Evolutionary conservation across 2,329 filamentous ascomycete species (phyloP).

Genomic region (Coniochaeta prunicola): DNA sequence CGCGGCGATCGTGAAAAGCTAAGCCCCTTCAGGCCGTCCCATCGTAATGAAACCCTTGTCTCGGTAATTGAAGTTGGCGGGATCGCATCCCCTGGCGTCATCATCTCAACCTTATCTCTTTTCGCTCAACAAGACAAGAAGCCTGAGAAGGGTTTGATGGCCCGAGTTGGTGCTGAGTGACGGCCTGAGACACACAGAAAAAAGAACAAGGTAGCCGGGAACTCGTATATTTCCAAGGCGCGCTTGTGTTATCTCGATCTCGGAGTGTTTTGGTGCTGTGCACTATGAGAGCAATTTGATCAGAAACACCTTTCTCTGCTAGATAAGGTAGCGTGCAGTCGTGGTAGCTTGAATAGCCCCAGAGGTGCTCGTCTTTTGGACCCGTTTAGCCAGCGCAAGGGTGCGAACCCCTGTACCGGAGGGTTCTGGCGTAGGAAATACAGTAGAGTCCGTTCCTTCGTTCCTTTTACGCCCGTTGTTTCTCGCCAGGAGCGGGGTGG

Average conservation of each 20-base stretch:
- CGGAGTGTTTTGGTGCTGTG: background rate
- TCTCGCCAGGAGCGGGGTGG: background rate
- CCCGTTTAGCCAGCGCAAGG: background rate
- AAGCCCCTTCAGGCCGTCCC: background rate
- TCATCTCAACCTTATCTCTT: constrained; percentile 1
- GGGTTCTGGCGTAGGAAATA: background rate
- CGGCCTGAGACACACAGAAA: background rate
- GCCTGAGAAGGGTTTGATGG: background rate
- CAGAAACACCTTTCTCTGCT: background rate
- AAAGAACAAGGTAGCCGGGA: background rate
- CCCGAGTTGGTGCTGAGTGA: background rate
- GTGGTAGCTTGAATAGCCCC: background rate
- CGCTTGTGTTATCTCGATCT: background rate
- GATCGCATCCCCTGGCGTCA: background rate
- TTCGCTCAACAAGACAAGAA: background rate
- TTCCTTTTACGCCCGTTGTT: no score
- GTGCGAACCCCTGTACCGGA: background rate
- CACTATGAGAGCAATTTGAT: background rate
- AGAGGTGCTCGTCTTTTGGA: background rate
- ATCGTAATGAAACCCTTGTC: background rate
- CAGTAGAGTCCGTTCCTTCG: no score
- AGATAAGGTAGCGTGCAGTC: background rate
- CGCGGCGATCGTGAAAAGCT: background rate
- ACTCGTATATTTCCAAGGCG: background rate
- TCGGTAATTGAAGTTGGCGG: constrained; percentile 1